Evolutionary conservation across 1,139 yeast species (phyloP).

Genomic region (Spencermartinsiella ligniputridi): DNA sequence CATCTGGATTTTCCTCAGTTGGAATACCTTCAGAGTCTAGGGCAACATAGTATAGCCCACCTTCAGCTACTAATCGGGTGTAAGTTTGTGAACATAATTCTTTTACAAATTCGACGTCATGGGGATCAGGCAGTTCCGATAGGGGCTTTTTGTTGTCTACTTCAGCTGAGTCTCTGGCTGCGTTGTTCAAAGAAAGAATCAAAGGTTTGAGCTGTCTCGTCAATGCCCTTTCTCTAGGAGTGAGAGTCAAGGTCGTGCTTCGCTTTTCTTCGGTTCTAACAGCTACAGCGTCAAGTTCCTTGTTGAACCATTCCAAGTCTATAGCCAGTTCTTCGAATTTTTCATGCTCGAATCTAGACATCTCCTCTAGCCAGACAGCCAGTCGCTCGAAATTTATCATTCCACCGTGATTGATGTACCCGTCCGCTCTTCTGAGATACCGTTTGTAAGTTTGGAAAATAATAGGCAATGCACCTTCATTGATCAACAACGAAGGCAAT

Average conservation of each 20-base stretch:
- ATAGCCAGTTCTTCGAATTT: constrained; percentile 57
- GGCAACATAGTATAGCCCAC: constrained; percentile 17
- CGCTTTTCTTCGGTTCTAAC: constrained; percentile 67
- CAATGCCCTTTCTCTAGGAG: constrained; percentile 60
- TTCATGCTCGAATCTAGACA: constrained; percentile 64
- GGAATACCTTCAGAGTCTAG: constrained; percentile 69
- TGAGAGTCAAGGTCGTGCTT: constrained; percentile 51
- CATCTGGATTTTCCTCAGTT: constrained; percentile 56
- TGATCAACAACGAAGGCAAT: constrained; percentile 86
- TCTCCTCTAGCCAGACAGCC: constrained; percentile 73
- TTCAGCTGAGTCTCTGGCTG: constrained; percentile 10
- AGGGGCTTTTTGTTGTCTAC: constrained; percentile 14
- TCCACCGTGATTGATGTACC: constrained; percentile 82
- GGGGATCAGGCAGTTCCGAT: constrained; percentile 11
- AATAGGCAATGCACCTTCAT: constrained; percentile 93
- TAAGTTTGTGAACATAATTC: constrained; percentile 26
- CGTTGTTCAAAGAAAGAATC: constrained; percentile 21
- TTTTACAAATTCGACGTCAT: constrained; percentile 28
- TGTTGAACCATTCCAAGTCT: constrained; percentile 89
- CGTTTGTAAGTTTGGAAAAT: constrained; percentile 83
- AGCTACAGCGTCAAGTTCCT: constrained; percentile 75
- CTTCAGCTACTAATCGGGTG: constrained; percentile 23
- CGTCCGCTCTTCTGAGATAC: constrained; percentile 68
- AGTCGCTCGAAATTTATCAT: constrained; percentile 70
- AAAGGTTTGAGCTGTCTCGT: constrained; percentile 27